Base-by-base conservation (phyloP, 73 alveolate genomes). In the Paramecium tetraurelia region DNA sequence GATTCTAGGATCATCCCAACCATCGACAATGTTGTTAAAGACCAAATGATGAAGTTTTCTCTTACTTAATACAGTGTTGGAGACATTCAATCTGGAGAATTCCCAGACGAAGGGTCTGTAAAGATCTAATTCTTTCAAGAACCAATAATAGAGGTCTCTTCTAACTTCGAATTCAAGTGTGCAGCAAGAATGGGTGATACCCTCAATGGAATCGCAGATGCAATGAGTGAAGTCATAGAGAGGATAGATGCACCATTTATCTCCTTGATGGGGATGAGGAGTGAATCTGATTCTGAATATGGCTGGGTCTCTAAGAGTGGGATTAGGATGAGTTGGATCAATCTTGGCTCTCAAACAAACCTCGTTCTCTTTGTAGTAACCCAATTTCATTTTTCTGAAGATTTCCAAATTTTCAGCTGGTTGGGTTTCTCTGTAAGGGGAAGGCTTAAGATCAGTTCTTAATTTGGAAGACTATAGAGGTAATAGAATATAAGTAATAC, bases 1-100 rank as follows among this genome's bases (percentile, higher is more conserved):
- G 90, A 98, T 94, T 86, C 99, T 92, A 40, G 99, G 99, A 86
- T 98, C 99, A 86, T 98, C 99, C 99, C 99, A 98, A 36, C 99
- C 99, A 38, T 94, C 95, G 20, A 97, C 99, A 50, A 93, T 31
- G 41, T 95, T 96, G 22, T 92, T 95, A 38, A 93, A 93, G 18
- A 98, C 99, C 50, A 98, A 95, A 84, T 96, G 93, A 27, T 97
- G 96, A 38, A 98, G 93, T 95, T 98, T 98, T 94, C 99, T 94
- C 95, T 98, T 98, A 5, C 98, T 93, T 12, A 98, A 96, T 1
- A 98, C 98, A 40, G 98, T 92, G 92, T 98, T 96, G 70, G 99
- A 96, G 53, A 98, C 96, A 94, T 98, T 98, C 63, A 98, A 96
- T 95, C 99, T 94, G 16, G 99, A 97, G 96, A 95, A 98, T 93